Evolutionary conservation across 306 rosid genomes (phyloP), one percentile per base, ranked within the genome.

Genomic region (Potentilla sterilis): DNA sequence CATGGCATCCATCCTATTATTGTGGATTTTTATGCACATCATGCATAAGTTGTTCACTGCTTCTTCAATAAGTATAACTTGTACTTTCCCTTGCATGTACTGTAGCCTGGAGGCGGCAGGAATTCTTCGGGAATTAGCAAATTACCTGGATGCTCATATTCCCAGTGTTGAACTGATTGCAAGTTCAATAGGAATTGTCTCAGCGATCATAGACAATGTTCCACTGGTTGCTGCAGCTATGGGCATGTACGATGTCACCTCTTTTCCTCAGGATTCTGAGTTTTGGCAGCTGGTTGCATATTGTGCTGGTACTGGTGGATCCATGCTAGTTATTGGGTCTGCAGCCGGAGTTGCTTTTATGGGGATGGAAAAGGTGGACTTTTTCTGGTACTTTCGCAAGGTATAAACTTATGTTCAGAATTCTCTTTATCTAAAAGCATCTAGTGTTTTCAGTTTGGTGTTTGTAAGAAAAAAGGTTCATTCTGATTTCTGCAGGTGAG

Each of bases 281-380:
- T 95, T 95, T 81, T 95, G 98, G 99, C 97, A 92, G 86, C 69
- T 95, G 81, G 13, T 90, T 61, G 97, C 97, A 70, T 92, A 72
- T 64, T 95, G 98, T 63, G 98, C 98, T 13, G 97, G 97, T 46
- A 92, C 98, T 9, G 98, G 98, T 54, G 97, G 99, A 76, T 95
- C 99, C 79, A 92, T 95, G 99, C 83, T 95, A 16, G 67, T 95
- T 70, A 90, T 90, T 79, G 99, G 99, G 74, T 95, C 97, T 37
- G 97, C 97, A 52, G 96, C 99, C 28, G 99, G 99, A 80, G 97
- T 90, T 70, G 97, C 99, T 52, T 90, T 90, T 83, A 92, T 95
- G 99, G 99, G 99, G 78, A 95, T 92, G 99, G 99, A 95, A 83
- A 95, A 89, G 78, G 97, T 95, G 82, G 90, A 95, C 72, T 95